Base-by-base conservation (phyloP, 371 early-diverging fungal species). In the Mucor racemosus region DNA sequence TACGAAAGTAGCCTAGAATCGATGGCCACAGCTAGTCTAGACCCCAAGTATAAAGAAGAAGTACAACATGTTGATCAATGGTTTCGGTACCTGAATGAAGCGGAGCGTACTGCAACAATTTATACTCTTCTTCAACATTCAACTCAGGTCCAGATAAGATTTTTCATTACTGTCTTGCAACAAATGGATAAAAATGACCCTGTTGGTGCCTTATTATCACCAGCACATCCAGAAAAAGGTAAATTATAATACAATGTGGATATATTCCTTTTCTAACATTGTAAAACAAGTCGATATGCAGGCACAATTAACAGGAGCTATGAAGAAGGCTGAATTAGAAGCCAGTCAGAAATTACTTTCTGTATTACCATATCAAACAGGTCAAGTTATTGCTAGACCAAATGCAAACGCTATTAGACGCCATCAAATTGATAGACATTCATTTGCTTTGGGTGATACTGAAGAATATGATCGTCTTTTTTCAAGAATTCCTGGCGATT, bases 21-120 rank as follows among this genome's bases (percentile, higher is more conserved):
- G 35, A 96, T 97, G 97, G 95, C 96, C n/a, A 84, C 85, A 39
- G 92, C 92, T 15, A 95, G 92, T 72, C 79, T 96, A 63, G 96
- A 97, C 77, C 92, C 91, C 39, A 88, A 88, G 66, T 96, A 95
- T 58, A 77, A 77, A 57, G 78, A 80, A 44, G 98, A 98, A 75
- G 85, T 97, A 53, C 86, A 88, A 34, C 94, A 95, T 50, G 94
- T 97, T 56, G 96, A 97, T 73, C 92, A 96, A 66, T 97, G 98
- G 98, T 97, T 96, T 81, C 80, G 85, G 11, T 94, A 94, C 34
- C 82, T 96, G 62, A 85, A 91, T 6, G 95, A 95, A 70, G 90
- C 95, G 26, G 98, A 98, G 78, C 84, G 95, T 33, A 97, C 96
- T 3, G 91, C 96, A 26, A 91, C 95, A 33, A 84, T 98, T 54